Evolutionary conservation across 176 grass and related monocot genomes (phyloP).

Genomic region (Triticum monococcum): DNA sequence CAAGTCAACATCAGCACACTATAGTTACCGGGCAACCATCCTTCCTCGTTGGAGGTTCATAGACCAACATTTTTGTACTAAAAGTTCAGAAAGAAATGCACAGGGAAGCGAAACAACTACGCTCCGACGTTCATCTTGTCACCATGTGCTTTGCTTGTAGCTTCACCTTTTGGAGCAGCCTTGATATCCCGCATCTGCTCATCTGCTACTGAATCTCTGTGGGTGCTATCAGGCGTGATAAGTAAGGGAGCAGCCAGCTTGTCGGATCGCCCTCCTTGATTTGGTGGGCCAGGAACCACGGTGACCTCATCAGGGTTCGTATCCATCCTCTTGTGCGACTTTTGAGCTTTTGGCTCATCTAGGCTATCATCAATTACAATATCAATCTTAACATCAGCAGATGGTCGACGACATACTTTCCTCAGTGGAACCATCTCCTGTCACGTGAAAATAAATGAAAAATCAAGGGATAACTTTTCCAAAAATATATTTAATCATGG

Average conservation of each 20-base stretch:
- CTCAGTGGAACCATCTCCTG: constrained; percentile 96
- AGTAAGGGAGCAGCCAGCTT: background rate
- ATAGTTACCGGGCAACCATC: background rate
- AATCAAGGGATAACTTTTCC: too few relatives aligned
- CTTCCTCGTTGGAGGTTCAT: background rate
- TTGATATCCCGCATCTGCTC: constrained; percentile 15
- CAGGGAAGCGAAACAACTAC: background rate
- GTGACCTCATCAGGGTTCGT: constrained; percentile 59
- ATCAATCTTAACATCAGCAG: too few relatives aligned
- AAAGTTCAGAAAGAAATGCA: background rate
- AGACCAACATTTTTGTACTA: background rate
- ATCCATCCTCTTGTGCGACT: constrained; percentile 65
- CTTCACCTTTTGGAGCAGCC: constrained; percentile 9
- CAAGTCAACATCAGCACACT: background rate
- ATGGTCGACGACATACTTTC: constrained; percentile 93
- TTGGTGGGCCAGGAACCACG: constrained; percentile 5
- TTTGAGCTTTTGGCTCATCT: constrained; percentile 43
- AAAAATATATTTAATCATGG: too few relatives aligned
- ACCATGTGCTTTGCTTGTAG: constrained; percentile 21
- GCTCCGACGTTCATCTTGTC: constrained; percentile 28
- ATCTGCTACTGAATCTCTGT: constrained; percentile 32
- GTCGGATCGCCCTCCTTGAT: constrained; percentile 19
- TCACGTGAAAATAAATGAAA: background rate
- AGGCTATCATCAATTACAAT: too few relatives aligned
- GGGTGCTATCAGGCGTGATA: background rate